Base-by-base conservation (phyloP, 1,284 basidiomycete species). In the Pseudozyma tsukubaensis region DNA sequence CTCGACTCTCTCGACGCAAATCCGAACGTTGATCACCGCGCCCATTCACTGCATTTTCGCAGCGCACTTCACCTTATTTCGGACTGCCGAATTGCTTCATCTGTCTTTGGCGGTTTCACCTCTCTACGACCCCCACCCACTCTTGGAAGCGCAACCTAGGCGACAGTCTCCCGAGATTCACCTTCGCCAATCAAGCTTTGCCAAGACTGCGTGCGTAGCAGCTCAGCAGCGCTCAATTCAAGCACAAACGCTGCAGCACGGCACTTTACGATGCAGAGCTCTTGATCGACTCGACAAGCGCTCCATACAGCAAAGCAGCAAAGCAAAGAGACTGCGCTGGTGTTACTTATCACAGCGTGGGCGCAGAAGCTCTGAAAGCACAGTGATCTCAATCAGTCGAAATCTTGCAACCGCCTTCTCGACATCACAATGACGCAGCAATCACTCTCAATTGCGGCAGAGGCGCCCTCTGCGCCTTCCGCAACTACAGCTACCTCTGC, bases 341-440 rank as follows among this genome's bases (percentile, higher is more conserved):
- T 39, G 12, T 39, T 39, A 3, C 37, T 39, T 39, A 39, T 39
- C 37, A 39, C 16, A 12, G 8, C 37, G 37, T 29, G 24, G 3
- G 24, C 24, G 24, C 24, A 3, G 24, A 29, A 6, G 36, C 48
- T 44, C 45, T 36, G 40, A n/a, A 24, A 54, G 43, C 42, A 21
- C 35, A 51, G 19, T 36, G 18, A 51, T 16, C 11, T 13, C 37
- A 40, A 16, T 21, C 45, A 19, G 24, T 14, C 34, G n/a, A 14
- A 51, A 40, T 35, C 16, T 48, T 45, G 45, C 50, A 53, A 16
- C 18, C 43, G 3, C 34, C 19, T 24, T 8, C 32, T 12, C 12
- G 43, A 21, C 44, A 49, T 43, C 54, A 48, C 50, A 60, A 59
- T 59, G 58, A 11, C 58, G 32, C 34, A 36, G 4, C 24, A 59